A percentile compares a stretch with the other conserved stretches of the same genome.
These are phyloP conservation scores for Ascomycota sp. DNA, from an alignment of 2,329 filamentous ascomycete species.

Conservation along the genomic window DNA sequence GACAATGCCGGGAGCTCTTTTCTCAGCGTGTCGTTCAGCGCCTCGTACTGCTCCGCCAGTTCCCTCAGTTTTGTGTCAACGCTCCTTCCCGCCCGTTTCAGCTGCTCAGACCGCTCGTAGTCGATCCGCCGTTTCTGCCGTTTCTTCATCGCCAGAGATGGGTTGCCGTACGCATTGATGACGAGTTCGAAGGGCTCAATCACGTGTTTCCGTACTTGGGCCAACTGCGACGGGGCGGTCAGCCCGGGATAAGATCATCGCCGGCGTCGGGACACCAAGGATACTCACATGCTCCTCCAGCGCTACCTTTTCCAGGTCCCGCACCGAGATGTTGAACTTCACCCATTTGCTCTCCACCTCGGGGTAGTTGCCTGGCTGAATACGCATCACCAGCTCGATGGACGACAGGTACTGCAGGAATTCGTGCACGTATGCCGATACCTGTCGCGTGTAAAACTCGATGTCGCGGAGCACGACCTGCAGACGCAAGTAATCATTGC, in stretches of 20 bases:
- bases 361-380: slow-evolving; percentile 50
- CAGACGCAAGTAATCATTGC: slow-evolving; percentile 77
- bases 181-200: slow-evolving; percentile 67
- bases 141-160: slow-evolving; percentile 81
- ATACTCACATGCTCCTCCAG: slow-evolving; percentile 62
- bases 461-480: slow-evolving; percentile 86
- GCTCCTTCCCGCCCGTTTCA: slow-evolving; percentile 65
- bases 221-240: slow-evolving; percentile 18
- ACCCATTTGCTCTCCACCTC: slow-evolving; percentile 92
- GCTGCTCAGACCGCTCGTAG: slow-evolving; percentile 61
- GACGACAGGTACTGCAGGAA: slow-evolving; percentile 64
- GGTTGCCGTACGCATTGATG: slow-evolving; percentile 63
- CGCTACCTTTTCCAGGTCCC: slow-evolving; percentile 65
- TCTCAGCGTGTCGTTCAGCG: slow-evolving; percentile 82
- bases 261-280: background rate
- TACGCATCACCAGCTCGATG: slow-evolving; percentile 62
- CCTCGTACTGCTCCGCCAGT: slow-evolving; percentile 72
- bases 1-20: slow-evolving; percentile 80
- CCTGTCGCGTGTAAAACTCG: slow-evolving; percentile 76
- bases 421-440: slow-evolving; percentile 58
- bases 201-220: slow-evolving; percentile 57
- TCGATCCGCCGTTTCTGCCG: slow-evolving; percentile 81
- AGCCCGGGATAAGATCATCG: too few relatives aligned
- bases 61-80: slow-evolving; percentile 71
- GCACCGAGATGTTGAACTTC: slow-evolving; percentile 69